Base-by-base conservation (phyloP, 768 basidiomycete genomes). In the Amanita jacksonii region DNA sequence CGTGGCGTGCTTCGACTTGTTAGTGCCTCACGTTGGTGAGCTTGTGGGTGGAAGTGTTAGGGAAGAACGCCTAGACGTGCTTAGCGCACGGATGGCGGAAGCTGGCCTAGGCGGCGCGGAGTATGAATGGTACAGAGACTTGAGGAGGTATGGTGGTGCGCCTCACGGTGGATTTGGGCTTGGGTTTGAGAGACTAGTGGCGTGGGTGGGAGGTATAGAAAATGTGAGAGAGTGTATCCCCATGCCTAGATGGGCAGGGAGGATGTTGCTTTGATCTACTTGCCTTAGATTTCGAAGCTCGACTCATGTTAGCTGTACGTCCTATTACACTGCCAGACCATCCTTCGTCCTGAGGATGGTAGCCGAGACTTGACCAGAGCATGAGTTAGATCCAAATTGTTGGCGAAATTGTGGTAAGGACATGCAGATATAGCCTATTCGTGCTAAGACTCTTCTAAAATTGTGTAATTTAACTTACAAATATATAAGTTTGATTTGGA, bases 141-240 rank as follows among this genome's bases (percentile, higher is more conserved):
- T 96, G 51, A 69, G 94, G 47, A 71, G 70, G 54, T 93, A 75
- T 53, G 96, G 96, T 8, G 82, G 83, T 13, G 83, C 87, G 15
- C 86, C 90, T 2, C 94, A 97, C 62, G 92, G 87, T 12, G 96
- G 96, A 12, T 98, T 91, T 62, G 96, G 96, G 4, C 70, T 98
- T 68, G 96, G 96, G 1, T 96, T 94, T 55, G 96, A 99, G 61
- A 68, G 96, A 48, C 67, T 96, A 15, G 70, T 98, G 13, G 77
- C 79, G 34, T 94, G 88, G 85, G 62, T 96, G 8, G 79, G 82
- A 15, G 92, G 91, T 0, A 70, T 88, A 35, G 82, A 84, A 47
- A 98, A 94, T 61, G 75, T 98, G n/a, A 70, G 87, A 48, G 96
- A 99, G 59, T 36, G 24, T 25, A 10, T 38, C 15, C 9, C n/a